Evolutionary conservation across 495 filamentous ascomycete genomes (phyloP).

Genomic region (Podospora pseudopauciseta): DNA sequence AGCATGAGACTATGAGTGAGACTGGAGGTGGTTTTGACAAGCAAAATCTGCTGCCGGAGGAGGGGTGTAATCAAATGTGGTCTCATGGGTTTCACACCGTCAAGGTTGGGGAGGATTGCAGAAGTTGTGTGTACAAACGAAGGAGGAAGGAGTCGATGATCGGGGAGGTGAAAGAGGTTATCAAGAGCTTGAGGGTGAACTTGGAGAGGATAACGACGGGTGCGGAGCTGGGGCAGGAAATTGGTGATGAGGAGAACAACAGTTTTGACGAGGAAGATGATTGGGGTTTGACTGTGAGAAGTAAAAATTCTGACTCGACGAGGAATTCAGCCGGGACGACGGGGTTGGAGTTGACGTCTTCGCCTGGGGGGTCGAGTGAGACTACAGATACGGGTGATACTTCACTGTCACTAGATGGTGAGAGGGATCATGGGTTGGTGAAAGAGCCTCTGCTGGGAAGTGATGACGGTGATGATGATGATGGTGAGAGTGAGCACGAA

Average conservation of each 20-base stretch:
- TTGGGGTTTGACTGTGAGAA: not conserved
- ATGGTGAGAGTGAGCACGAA: not conserved
- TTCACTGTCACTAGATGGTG: not conserved
- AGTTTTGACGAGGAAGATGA: not conserved
- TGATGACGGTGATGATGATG: not conserved
- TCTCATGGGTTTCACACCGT: slow-evolving; percentile 24
- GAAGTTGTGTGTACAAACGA: slow-evolving; percentile 10
- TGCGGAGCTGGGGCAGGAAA: not conserved
- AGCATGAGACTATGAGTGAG: not conserved
- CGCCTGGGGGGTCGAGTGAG: not conserved
- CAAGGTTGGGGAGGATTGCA: slow-evolving; percentile 19
- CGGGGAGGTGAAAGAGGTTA: slow-evolving; percentile 9
- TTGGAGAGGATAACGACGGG: not conserved
- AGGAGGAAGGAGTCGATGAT: not conserved
- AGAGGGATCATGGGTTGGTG: not conserved
- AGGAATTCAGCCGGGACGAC: not conserved
- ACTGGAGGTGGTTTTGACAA: not conserved
- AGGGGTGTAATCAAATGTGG: slow-evolving; percentile 25
- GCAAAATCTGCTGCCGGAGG: not conserved
- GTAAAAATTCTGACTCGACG: not conserved
- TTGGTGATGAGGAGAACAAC: not conserved
- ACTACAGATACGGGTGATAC: not conserved
- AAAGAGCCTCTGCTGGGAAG: not conserved
- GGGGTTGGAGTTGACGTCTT: not conserved
- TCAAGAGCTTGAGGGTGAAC: slow-evolving; percentile 7